Evolutionary conservation across 2,329 filamentous ascomycete species (phyloP).

Genomic region (Alternaria dauci): DNA sequence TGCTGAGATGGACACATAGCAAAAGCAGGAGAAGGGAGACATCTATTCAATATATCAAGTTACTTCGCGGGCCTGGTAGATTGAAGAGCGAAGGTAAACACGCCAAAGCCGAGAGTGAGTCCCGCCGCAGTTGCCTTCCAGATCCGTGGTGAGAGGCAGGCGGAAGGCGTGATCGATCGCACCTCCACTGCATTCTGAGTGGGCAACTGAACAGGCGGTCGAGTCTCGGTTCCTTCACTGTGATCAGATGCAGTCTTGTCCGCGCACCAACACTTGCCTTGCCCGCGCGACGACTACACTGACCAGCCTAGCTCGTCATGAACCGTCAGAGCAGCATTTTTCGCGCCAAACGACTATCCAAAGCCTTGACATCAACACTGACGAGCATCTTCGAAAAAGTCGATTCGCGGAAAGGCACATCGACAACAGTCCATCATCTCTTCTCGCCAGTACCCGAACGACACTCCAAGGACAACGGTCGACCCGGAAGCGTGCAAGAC

Average conservation of each 20-base stretch:
- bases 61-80: not conserved
- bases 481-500: constrained; percentile 8
- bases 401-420: not conserved
- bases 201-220: not conserved
- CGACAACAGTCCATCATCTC: not conserved
- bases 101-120: not conserved
- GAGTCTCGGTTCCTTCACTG: not conserved
- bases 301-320: constrained; percentile 6
- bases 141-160: not conserved
- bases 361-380: constrained; percentile 10
- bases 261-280: not conserved
- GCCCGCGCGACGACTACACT: not conserved
- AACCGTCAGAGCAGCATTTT: constrained; percentile 7
- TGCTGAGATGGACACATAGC: constrained; percentile 5
- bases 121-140: constrained; percentile 1
- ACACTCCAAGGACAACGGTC: constrained; percentile 1
- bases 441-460: not conserved
- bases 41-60: not conserved
- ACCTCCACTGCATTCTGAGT: not conserved
- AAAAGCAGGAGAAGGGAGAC: constrained; percentile 13
- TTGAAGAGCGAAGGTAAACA: not conserved
- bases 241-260: not conserved
- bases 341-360: constrained; percentile 11
- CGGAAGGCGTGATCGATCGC: constrained; percentile 3
- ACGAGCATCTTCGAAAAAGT: constrained; percentile 14